Conservation (phyloP, 176 grass and related monocot genomes). For the Tillandsia fasciculata region DNA sequence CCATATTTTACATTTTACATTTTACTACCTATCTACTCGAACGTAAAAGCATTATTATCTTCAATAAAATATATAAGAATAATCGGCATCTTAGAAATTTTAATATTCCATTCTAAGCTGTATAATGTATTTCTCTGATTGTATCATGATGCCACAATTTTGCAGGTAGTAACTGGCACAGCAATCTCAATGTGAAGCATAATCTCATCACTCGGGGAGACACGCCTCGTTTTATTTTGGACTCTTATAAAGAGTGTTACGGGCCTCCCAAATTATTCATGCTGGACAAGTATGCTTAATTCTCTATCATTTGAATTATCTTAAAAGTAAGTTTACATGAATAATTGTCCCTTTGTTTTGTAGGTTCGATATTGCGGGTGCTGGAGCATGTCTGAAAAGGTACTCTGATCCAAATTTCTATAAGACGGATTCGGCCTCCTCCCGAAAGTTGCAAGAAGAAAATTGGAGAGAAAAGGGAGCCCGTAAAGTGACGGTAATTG, state of each 20-base stretch:
- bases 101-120: neutral
- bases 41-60: neutral
- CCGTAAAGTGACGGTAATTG: constrained; percentile 55
- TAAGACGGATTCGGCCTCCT: constrained; percentile 38
- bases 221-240: constrained; percentile 70
- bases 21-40: too few species aligned
- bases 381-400: constrained; percentile 86
- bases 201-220: constrained; percentile 51
- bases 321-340: constrained; percentile 1
- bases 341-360: constrained; percentile 8
- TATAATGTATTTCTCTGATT: neutral
- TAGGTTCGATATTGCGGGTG: constrained; percentile 77
- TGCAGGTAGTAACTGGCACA: constrained; percentile 63
- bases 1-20: too few species aligned
- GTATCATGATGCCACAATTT: constrained; percentile 4
- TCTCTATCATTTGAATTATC: neutral
- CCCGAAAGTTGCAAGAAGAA: constrained; percentile 29
- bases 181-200: constrained; percentile 37
- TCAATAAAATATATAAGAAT: neutral
- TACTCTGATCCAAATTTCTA: constrained; percentile 66
- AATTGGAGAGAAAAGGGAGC: constrained; percentile 39
- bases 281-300: constrained; percentile 69
- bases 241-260: constrained; percentile 61
- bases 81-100: neutral
- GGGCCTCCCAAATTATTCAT: constrained; percentile 82